Evolutionary conservation across 2,329 filamentous ascomycete species (phyloP).

Genomic region (Diplocarpon rosae): DNA sequence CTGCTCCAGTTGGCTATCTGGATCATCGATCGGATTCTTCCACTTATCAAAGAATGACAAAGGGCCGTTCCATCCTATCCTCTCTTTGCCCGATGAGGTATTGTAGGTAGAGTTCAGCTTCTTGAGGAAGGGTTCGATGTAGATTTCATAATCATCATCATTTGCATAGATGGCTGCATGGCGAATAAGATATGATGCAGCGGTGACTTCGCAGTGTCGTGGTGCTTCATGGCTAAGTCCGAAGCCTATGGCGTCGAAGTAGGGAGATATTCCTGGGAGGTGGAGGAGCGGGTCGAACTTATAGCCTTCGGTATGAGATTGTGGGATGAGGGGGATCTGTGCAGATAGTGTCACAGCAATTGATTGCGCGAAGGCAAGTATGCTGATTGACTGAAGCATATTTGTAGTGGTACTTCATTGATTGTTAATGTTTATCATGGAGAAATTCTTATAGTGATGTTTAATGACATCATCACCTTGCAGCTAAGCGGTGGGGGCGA

Average conservation of each 20-base stretch:
- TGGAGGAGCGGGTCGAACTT: slow-evolving; percentile 43
- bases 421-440: too few relatives aligned
- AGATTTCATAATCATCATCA: slow-evolving; percentile 46
- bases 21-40: slow-evolving; percentile 24
- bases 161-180: slow-evolving; percentile 51
- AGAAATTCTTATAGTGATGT: neutral
- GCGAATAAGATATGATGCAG: slow-evolving; percentile 45
- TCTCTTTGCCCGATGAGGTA: slow-evolving; percentile 8
- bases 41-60: slow-evolving; percentile 22
- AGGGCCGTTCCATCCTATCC: slow-evolving; percentile 22
- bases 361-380: neutral
- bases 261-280: slow-evolving; percentile 44
- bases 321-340: slow-evolving; percentile 12
- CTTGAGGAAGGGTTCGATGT: slow-evolving; percentile 43
- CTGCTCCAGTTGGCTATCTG: slow-evolving; percentile 23
- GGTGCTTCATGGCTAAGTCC: slow-evolving; percentile 34
- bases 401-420: too few relatives aligned
- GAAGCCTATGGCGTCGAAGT: slow-evolving; percentile 37
- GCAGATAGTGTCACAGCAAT: neutral
- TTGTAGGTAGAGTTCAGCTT: slow-evolving; percentile 44
- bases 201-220: slow-evolving; percentile 38
- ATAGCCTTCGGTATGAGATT: slow-evolving; percentile 28
- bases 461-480: too few relatives aligned
- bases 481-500: too few relatives aligned
- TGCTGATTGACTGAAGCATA: too few relatives aligned